Base-by-base conservation (phyloP, 306 rosid genomes). In the Ceratonia siliqua region DNA sequence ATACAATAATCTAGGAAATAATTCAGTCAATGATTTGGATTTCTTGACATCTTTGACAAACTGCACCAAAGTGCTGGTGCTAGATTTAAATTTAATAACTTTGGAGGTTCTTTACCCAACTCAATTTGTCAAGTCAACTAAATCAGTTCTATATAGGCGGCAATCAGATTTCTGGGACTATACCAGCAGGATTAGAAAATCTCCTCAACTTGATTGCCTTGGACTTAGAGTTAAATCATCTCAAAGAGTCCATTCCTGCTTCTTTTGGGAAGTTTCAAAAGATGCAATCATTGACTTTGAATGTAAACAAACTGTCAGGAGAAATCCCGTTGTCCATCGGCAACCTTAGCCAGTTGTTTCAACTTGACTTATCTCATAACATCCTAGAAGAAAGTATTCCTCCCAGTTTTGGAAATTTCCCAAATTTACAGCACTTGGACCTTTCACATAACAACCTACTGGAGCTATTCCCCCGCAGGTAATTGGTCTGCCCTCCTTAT, bases 361-460 rank as follows among this genome's bases (percentile, higher is more conserved):
- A 22, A 15, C 86, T 82, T 9, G 3, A 13, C 30, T 20, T 85
- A 2, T 62, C 72, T 1, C 42, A 5, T 4, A 82, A 87, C 48
- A 72, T 74, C 28, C 57, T 87, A 9, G 78, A 72, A 64, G 92
- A 87, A 81, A 58, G 3, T 50, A 73, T 87, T 75, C 84, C 87
- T 57, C 24, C 65, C 2, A 53, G 66, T 57, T 12, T 87, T 7
- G 79, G 73, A 1, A 50, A 78, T 33, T 84, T 81, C 70, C 13
- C 69, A 64, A 21, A 3, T 33, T 42, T 85, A 52, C 80, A 78
- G n/a, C 5, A 0, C 2, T 15, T 85, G 0, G 76, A 65, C 14
- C 55, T 83, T 35, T 83, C 85, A 12, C 17, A 62, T 5, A 83
- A 85, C 67, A 56, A 22, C 10, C 68, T 82, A 46, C 17, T 1